These are phyloP conservation scores for Sclerotinia nivalis DNA, from an alignment of 2,329 filamentous ascomycete species.

Conservation along the genomic window DNA sequence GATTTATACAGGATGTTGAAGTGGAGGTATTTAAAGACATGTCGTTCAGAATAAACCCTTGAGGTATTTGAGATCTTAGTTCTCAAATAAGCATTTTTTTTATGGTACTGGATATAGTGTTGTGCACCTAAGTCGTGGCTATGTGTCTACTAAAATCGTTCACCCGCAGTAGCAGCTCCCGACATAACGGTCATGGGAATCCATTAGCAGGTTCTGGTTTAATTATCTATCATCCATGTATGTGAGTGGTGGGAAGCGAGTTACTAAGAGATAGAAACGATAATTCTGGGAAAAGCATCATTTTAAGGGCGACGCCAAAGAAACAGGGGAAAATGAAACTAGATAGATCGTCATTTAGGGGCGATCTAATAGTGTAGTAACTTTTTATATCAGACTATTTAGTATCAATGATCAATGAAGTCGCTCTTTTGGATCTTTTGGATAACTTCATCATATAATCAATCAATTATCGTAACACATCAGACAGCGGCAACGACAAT, in stretches of 20 bases:
- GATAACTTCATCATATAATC: not conserved
- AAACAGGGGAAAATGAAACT: conserved; percentile 20
- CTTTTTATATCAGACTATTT: conserved; percentile 2
- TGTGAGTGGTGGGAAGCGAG: conserved; percentile 19
- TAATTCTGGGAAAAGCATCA: conserved; percentile 19
- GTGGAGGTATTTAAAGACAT: conserved; percentile 9
- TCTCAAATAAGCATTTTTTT: conserved; percentile 22
- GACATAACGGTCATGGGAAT: conserved; percentile 26
- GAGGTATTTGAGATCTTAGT: conserved; percentile 23
- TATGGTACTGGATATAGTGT: conserved; percentile 20
- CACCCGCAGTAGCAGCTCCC: conserved; percentile 25
- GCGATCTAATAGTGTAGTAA: conserved; percentile 19
- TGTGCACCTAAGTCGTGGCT: conserved; percentile 23
- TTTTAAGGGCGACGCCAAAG: conserved; percentile 20
- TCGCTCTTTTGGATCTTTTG: not conserved
- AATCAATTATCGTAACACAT: not conserved
- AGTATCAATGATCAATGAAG: not conserved
- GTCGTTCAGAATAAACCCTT: conserved; percentile 20
- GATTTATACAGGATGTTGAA: not conserved
- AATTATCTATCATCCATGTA: not conserved
- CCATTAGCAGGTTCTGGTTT: conserved; percentile 20
- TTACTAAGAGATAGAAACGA: conserved; percentile 18
- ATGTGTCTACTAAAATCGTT: conserved; percentile 24
- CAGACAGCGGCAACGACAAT: not conserved
- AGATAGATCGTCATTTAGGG: conserved; percentile 24